Evolutionary conservation across 2,329 filamentous ascomycete genomes (phyloP).

Genomic region (Botrytis porri): DNA sequence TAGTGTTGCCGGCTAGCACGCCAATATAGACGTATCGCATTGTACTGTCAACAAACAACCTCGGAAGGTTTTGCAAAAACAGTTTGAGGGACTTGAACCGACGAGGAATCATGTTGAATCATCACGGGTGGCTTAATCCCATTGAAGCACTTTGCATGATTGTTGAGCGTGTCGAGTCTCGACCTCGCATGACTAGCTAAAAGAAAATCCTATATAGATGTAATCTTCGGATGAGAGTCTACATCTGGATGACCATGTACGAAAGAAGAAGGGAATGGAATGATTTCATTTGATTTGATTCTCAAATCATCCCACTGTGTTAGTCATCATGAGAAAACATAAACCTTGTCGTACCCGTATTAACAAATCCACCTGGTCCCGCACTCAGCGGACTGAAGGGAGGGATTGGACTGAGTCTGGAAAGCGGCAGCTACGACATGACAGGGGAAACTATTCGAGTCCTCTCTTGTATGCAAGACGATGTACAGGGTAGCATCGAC

Average conservation of each 20-base stretch:
- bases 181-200: slow-evolving; percentile 1
- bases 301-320: neutral
- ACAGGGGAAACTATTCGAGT: neutral
- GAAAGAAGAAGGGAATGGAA: slow-evolving; percentile 6
- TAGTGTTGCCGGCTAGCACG: neutral
- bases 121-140: neutral
- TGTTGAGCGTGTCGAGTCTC: neutral
- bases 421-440: slow-evolving; percentile 5
- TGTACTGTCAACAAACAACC: neutral
- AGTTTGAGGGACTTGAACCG: neutral
- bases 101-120: neutral
- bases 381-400: neutral
- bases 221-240: neutral
- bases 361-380: slow-evolving; percentile 1
- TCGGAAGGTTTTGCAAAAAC: neutral
- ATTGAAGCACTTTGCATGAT: neutral
- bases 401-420: neutral
- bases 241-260: slow-evolving; percentile 1
- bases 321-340: neutral
- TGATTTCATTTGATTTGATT: neutral
- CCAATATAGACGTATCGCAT: neutral
- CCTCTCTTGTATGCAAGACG: neutral
- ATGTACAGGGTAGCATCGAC: neutral
- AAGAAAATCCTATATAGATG: neutral
- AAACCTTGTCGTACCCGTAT: neutral